Base-by-base conservation (phyloP, 345 rosid genomes). In the Rhodomyrtus tomentosa region DNA sequence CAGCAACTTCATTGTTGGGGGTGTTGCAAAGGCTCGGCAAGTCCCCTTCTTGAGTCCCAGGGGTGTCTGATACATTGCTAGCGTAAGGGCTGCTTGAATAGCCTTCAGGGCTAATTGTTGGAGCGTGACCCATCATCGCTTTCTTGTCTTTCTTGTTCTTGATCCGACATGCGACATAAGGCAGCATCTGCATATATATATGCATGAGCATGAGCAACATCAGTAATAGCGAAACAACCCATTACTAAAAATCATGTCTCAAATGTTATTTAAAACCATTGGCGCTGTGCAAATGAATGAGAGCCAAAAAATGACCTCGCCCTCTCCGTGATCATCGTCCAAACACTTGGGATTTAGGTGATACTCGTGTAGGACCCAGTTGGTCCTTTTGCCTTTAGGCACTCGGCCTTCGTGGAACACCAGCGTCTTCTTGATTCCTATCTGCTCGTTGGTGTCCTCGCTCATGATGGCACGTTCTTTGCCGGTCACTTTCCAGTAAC, bases 401-500 rank as follows among this genome's bases (percentile, higher is more conserved):
- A 15, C 49, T 10, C 85, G 85, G 25, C 85, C 84, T 5, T 4
- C 21, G 27, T 90, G 53, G 85, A 91, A 93, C 84, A 90, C 87
- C 80, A 93, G 62, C 81, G 88, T 85, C 87, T 80, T 91, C 87
- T 85, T 93, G 29, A 55, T 83, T 36, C 96, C 95, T 24, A 92
- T 89, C 6, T 11, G 54, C 2, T 79, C 49, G 6, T 58, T 38
- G 6, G 80, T 84, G 4, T 45, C 83, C 81, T 82, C 85, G 3
- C 54, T 58, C n/a, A 9, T 84, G 84, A 92, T 79, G 0, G 4
- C 2, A 49, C 89, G 87, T 40, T 86, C 83, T 15, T 54, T 48
- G 8, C 95, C 92, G 0, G 95, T 92, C 45, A 83, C 87, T 85
- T 94, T 94, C 95, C 95, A 94, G 83, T 20, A 94, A 10, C 96